Percentiles rank a stretch among this genome's conserved stretches.
These are phyloP conservation scores for Brassica nigra DNA, from an alignment of 345 rosid species.

Conservation along the genomic window DNA sequence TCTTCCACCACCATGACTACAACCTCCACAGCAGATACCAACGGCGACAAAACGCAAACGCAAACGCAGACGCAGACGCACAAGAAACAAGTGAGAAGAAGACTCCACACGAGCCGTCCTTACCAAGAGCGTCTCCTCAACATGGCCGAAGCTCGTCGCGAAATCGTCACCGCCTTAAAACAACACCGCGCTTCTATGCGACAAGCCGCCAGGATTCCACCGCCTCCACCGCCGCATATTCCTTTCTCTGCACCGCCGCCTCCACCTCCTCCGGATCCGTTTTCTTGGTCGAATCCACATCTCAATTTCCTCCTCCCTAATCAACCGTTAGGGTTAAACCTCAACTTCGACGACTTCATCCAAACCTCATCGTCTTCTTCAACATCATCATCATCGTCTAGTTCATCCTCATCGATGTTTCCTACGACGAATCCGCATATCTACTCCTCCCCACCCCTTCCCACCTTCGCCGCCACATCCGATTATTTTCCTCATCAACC, in stretches of 20 bases:
- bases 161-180: slow-evolving; percentile 93
- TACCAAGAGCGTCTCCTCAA: slow-evolving; percentile 94
- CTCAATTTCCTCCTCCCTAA: slow-evolving; percentile 61
- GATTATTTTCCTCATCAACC: slow-evolving; percentile 13
- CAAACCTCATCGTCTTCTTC: slow-evolving; percentile 55
- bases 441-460: slow-evolving; percentile 39
- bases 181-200: slow-evolving; percentile 93
- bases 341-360: slow-evolving; percentile 78
- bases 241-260: slow-evolving; percentile 35
- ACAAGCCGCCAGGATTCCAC: slow-evolving; percentile 49
- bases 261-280: slow-evolving; percentile 45
- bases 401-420: slow-evolving; percentile 46
- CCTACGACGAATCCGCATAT: slow-evolving; percentile 27
- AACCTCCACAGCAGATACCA: slow-evolving; percentile 32
- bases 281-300: slow-evolving; percentile 43
- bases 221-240: slow-evolving; percentile 41
- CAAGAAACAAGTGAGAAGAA: slow-evolving; percentile 92
- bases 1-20: slow-evolving; percentile 54
- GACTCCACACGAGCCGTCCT: slow-evolving; percentile 92
- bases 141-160: slow-evolving; percentile 98
- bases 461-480: slow-evolving; percentile 18
- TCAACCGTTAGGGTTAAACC: slow-evolving; percentile 79
- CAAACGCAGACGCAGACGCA: slow-evolving; percentile 63
- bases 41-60: slow-evolving; percentile 28
- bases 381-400: slow-evolving; percentile 42